Base-by-base conservation (phyloP, 192 early-diverging fungal species). In the Coemansia sp. region DNA sequence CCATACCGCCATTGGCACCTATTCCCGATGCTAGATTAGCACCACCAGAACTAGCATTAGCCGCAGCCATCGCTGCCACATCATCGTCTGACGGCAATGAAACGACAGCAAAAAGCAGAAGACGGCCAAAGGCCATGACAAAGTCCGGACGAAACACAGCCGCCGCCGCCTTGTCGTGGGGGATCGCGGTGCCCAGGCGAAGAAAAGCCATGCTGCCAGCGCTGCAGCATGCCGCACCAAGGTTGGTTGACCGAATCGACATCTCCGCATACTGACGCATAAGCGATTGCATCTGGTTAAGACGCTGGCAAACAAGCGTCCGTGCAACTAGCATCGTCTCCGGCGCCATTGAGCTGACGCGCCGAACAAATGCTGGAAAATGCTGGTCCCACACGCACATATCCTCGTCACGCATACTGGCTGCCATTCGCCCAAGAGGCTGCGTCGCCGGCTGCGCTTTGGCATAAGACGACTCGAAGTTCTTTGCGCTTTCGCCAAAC, bases 281-380 rank as follows among this genome's bases (percentile, higher is more conserved):
- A 70, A 85, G 67, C 42, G 75, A 67, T 67, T 77, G 79, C 79
- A 85, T 77, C 65, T 82, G 79, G 45, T 82, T 75, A 19, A 85
- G 71, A 13, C 79, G 61, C 64, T 76, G 79, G 63, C 79, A 79
- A 19, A 82, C 84, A 18, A 76, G 56, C 13, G 75, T 72, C 5
- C 84, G 67, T 21, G 84, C 56, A 23, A 81, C 57, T 19, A 75
- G 45, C 67, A 81, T 80, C 32, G 76, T 80, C 10, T 83, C 66
- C 3, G 83, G 76, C 12, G 85, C 69, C 32, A 81, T 74, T 41
- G 49, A 44, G 11, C 77, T 69, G 23, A 81, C 79, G 2, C 78
- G 75, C 44, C 74, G 61, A 10, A 83, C 64, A 70, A 85, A 76
- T 48, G 40, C 45, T 16, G 80, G 63, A 16, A 85, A 71, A 32